Conservation (phyloP, 306 rosid genomes). For the Gastrolobium villosum region DNA sequence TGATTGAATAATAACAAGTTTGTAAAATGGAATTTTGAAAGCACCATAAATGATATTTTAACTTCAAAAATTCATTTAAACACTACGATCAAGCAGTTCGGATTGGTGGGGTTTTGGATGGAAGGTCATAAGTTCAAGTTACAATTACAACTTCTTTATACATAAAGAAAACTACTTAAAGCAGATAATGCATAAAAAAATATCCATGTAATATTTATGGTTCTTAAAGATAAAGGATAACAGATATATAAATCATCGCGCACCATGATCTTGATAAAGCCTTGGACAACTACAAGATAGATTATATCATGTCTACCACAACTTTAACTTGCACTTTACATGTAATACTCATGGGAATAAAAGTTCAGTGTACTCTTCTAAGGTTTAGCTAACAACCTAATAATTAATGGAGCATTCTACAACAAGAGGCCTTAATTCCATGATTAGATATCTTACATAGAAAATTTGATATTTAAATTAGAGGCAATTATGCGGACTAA, state of each 20-base stretch:
- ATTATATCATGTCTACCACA: background rate
- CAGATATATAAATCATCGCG: background rate
- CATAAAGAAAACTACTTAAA: background rate
- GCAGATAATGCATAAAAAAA: background rate
- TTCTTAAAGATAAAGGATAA: background rate
- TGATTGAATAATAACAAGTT: background rate
- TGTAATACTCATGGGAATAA: background rate
- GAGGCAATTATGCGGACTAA: background rate
- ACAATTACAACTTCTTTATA: background rate
- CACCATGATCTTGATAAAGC: background rate
- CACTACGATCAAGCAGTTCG: background rate
- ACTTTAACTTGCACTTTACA: background rate
- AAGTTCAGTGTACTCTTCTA: background rate
- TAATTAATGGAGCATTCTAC: background rate
- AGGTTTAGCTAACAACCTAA: background rate
- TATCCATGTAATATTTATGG: background rate
- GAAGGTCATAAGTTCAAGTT: background rate
- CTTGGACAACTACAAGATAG: background rate
- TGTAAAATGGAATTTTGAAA: background rate
- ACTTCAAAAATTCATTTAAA: background rate
- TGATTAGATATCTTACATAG: background rate
- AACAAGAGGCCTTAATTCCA: constrained; percentile 2
- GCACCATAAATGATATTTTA: background rate
- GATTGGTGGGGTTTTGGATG: background rate
- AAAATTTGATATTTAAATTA: background rate